Evolutionary conservation across 1,284 basidiomycete genomes (phyloP).

Genomic region (Malassezia slooffiae): DNA sequence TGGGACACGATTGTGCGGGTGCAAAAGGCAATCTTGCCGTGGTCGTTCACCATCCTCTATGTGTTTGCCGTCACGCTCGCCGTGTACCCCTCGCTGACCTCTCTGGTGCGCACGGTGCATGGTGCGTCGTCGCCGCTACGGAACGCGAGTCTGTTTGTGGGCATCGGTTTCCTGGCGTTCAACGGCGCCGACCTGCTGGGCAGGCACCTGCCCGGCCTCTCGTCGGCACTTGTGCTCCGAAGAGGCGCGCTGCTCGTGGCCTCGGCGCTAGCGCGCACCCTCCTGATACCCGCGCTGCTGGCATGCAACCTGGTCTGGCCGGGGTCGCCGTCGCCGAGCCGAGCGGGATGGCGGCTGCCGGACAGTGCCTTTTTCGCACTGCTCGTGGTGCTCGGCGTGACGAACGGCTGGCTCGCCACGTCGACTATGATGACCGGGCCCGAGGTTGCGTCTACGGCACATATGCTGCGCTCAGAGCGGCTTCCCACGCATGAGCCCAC

Average conservation of each 20-base stretch:
- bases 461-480: too few relatives aligned
- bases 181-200: conserved; percentile 24
- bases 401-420: conserved; percentile 20
- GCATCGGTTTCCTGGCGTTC: conserved; percentile 21
- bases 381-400: conserved; percentile 16
- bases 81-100: conserved; percentile 23
- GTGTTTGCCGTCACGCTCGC: conserved; percentile 21
- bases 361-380: conserved; percentile 19
- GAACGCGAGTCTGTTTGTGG: conserved; percentile 19
- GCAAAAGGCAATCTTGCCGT: conserved; percentile 11
- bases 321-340: too few relatives aligned
- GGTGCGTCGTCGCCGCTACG: background rate
- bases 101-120: conserved; percentile 14
- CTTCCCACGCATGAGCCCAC: background rate
- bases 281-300: conserved; percentile 17
- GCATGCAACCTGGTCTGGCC: conserved; percentile 12
- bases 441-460: background rate
- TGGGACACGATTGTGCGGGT: conserved; percentile 10
- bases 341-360: too few relatives aligned
- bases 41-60: conserved; percentile 13
- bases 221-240: conserved; percentile 6
- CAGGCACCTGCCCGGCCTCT: conserved; percentile 16
- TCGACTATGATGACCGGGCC: conserved; percentile 21
- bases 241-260: background rate
- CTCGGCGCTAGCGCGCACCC: background rate